phyloP scores from a whole-genome alignment of 129 eudicot species.

The Lonicera japonica region DNA sequence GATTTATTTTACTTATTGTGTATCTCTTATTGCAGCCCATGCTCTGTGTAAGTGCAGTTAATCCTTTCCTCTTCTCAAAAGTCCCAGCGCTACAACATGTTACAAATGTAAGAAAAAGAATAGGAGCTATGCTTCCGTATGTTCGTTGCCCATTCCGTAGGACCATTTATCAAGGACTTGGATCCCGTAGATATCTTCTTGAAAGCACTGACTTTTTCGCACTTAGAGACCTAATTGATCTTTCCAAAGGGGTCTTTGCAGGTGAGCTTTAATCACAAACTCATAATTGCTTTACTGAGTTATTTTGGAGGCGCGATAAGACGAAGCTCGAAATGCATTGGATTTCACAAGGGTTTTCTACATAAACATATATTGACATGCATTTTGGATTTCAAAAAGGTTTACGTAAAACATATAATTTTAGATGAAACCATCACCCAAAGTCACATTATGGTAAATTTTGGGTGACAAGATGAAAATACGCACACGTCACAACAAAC shows the following conservation, averaged over 20 bases:
- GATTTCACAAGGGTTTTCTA: neutral
- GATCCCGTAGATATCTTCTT: conserved; percentile 82
- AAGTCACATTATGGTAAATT: no score
- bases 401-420: no score
- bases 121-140: conserved; percentile 76
- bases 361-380: no score
- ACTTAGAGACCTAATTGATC: conserved; percentile 85
- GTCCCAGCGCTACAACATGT: conserved; percentile 82
- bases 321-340: neutral
- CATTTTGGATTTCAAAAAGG: no score
- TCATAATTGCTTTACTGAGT: neutral
- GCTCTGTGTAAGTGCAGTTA: conserved; percentile 97
- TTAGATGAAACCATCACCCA: no score
- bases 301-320: neutral
- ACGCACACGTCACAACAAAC: no score
- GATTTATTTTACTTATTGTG: conserved; percentile 8
- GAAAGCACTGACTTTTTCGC: conserved; percentile 92
- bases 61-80: conserved; percentile 72
- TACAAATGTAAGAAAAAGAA: conserved; percentile 62
- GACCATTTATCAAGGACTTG: conserved; percentile 78
- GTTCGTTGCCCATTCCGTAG: conserved; percentile 85
- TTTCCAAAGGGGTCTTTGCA: conserved; percentile 92
- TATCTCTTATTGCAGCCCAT: conserved; percentile 59
- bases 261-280: conserved; percentile 34
- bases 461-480: no score